phyloP scores from a whole-genome alignment of 176 grass and related monocot species.

The Hsuehochloa calcarea region DNA sequence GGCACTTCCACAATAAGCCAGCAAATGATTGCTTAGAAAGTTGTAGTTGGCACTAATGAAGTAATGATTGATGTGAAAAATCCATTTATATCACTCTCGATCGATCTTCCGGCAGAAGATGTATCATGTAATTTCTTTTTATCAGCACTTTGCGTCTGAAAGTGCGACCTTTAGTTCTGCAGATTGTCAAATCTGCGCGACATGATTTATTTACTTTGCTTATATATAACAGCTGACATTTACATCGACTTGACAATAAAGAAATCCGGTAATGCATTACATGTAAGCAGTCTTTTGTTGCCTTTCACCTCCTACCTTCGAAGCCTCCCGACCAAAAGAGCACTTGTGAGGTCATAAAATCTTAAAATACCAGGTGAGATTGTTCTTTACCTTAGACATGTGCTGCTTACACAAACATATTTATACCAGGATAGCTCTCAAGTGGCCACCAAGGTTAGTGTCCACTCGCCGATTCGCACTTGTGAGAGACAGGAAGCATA shows the following conservation, averaged over 20 bases:
- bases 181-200: background rate
- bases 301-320: background rate
- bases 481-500: conserved; percentile 31
- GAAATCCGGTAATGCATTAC: background rate
- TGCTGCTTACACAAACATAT: background rate
- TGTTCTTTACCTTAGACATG: conserved; percentile 18
- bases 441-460: conserved; percentile 10
- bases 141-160: background rate
- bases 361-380: background rate
- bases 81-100: conserved; percentile 21
- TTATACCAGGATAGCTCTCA: conserved; percentile 7
- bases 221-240: background rate
- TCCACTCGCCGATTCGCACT: conserved; percentile 21
- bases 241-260: conserved; percentile 11
- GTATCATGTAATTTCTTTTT: background rate
- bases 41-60: conserved; percentile 11
- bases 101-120: conserved; percentile 6
- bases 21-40: conserved; percentile 22
- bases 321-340: conserved; percentile 20
- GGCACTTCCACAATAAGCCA: background rate
- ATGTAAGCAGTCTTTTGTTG: conserved; percentile 24
- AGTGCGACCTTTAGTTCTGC: background rate
- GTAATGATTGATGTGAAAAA: conserved; percentile 15
- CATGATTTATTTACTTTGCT: background rate
- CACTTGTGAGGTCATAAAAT: background rate